Base-by-base conservation (phyloP, 139 green algal genomes). In the Asterochloris sp. region DNA sequence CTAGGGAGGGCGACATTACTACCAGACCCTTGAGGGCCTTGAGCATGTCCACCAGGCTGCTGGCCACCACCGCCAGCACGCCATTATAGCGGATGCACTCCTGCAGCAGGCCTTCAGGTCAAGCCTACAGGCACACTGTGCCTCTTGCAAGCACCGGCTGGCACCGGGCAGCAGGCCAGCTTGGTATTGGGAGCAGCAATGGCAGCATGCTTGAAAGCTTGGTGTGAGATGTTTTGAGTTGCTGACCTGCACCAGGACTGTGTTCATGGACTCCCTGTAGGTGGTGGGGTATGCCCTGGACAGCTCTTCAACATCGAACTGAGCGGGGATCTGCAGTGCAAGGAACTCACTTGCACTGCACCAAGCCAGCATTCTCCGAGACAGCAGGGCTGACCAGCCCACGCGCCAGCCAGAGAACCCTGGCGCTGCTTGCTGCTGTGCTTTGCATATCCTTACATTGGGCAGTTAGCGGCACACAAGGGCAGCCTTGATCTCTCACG, bases 221-320 rank as follows among this genome's bases (percentile, higher is more conserved):
- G 2, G 38, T 54, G 38, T 54, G 38, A 54, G 38, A 54, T 54
- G 38, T 6, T 54, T 54, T 54, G 38, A 6, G 38, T 54, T 54
- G 6, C 38, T 54, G 38, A 54, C 90, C 83, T 94, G 90, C 23
- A 85, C 87, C 68, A 97, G 87, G 84, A 97, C 94, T 15, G 94
- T 97, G 92, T 97, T 97, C 94, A 97, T 97, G 83, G 80, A 91
- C 89, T 97, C 89, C 73, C 91, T 78, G 90, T 97, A 96, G 2
- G 81, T 91, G 28, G 93, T 96, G 27, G 94, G 94, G 81, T 95
- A 96, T 47, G 63, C 15, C 17, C 81, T 74, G 13, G 62, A 64
- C 60, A 97, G 91, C 10, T 82, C 85, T 16, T 95, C 93, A 73
- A 94, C 78, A 77, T 96, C 92, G 87, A 94, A 96, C 21, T 76